Conservation (phyloP, 495 filamentous ascomycete genomes). For the Pseudevernia furfuracea region DNA sequence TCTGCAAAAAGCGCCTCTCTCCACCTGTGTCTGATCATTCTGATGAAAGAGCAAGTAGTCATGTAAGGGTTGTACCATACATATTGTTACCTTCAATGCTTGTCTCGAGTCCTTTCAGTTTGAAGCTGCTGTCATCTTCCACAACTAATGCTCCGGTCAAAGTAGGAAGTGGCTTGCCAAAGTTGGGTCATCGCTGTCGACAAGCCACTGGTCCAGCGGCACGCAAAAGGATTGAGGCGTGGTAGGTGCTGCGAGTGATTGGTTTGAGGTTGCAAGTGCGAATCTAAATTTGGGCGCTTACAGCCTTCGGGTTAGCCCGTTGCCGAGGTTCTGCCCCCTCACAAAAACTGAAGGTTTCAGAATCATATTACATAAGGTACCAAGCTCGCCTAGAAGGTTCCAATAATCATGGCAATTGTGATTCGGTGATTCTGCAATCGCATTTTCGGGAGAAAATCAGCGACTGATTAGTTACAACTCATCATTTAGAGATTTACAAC, state of each 20-base stretch:
- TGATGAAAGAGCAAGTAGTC: neutral
- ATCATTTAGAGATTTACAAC: too few relatives aligned
- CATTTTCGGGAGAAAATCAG: too few relatives aligned
- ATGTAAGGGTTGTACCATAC: neutral
- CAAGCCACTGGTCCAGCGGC: constrained; percentile 10
- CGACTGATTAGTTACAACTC: too few relatives aligned
- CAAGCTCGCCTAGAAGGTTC: too few relatives aligned
- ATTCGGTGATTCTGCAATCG: too few relatives aligned
- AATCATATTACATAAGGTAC: too few relatives aligned
- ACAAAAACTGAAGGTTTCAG: constrained; percentile 3
- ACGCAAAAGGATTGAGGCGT: constrained; percentile 16
- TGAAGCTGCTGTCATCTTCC: neutral
- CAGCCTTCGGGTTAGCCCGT: constrained; percentile 4
- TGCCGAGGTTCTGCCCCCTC: constrained; percentile 3
- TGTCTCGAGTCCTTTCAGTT: too few relatives aligned
- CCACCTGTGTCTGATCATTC: neutral
- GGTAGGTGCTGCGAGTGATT: constrained; percentile 13
- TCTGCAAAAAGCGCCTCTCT: neutral
- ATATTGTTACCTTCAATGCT: too few relatives aligned
- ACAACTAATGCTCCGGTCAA: neutral
- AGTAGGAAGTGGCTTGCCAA: constrained; percentile 6
- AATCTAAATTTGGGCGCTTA: constrained; percentile 17
- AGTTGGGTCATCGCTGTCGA: neutral
- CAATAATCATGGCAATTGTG: neutral
- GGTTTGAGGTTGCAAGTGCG: constrained; percentile 7